These are phyloP conservation scores for Mycena rebaudengoi DNA, from an alignment of 768 basidiomycete species.

Conservation along the genomic window DNA sequence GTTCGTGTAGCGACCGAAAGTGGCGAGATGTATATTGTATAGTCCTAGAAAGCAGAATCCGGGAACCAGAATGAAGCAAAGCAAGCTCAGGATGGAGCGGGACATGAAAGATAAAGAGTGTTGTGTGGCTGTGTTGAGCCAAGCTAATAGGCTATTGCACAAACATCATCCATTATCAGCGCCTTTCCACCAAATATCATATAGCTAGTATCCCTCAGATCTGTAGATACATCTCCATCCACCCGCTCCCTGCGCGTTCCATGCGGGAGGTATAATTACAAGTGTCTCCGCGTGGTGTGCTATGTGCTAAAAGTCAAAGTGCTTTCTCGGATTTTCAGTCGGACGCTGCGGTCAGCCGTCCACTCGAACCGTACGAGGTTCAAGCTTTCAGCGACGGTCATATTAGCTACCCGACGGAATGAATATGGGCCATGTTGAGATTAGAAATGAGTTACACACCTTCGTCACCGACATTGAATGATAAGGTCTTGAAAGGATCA, in stretches of 20 bases:
- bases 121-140: too few relatives aligned
- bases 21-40: background rate
- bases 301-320: conserved; percentile 87
- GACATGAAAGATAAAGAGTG: background rate
- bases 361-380: conserved; percentile 85
- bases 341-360: conserved; percentile 84
- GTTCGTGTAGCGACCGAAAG: background rate
- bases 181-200: too few relatives aligned
- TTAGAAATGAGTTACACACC: conserved; percentile 59
- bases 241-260: too few relatives aligned
- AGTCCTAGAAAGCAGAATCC: background rate
- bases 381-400: conserved; percentile 65
- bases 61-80: background rate
- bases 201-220: too few relatives aligned
- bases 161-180: too few relatives aligned
- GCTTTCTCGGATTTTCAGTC: conserved; percentile 82
- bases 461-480: conserved; percentile 85
- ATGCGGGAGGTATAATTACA: too few relatives aligned
- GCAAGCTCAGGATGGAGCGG: conserved; percentile 1
- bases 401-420: conserved; percentile 41
- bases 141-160: too few relatives aligned
- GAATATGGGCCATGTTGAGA: background rate
- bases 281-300: too few relatives aligned
- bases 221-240: too few relatives aligned
- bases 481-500: conserved; percentile 87